Percentiles rank a stretch among this genome's conserved stretches.
phyloP scores from a whole-genome alignment of 1,139 yeast species.

The Pichia sp. region DNA sequence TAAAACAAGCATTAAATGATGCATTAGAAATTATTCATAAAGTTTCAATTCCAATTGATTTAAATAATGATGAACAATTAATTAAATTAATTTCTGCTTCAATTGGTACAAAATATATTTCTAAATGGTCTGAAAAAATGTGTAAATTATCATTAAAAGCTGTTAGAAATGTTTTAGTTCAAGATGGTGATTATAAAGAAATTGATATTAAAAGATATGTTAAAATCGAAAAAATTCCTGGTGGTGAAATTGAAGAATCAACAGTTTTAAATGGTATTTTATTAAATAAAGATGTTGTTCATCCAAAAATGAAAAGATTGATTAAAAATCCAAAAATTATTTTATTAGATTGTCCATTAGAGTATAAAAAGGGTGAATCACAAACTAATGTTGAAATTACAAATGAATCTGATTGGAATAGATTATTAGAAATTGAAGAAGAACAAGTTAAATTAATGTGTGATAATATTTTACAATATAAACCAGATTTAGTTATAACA shows the following conservation, averaged over 20 bases:
- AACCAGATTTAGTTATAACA: slow-evolving; percentile 92
- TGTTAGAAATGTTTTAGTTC: slow-evolving; percentile 72
- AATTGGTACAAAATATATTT: slow-evolving; percentile 92
- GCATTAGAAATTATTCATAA: slow-evolving; percentile 84
- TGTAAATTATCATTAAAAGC: slow-evolving; percentile 84
- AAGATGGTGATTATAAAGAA: slow-evolving; percentile 68
- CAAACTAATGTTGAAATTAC: slow-evolving; percentile 97
- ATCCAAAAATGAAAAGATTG: slow-evolving; percentile 91
- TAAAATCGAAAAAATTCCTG: slow-evolving; percentile 92
- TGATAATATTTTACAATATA: slow-evolving; percentile 75
- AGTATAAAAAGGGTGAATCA: slow-evolving; percentile 97
- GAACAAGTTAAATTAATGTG: slow-evolving; percentile 90
- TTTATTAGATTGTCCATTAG: slow-evolving; percentile 91
- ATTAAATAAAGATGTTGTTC: slow-evolving; percentile 94
- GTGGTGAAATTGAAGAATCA: slow-evolving; percentile 91
- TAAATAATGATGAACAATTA: slow-evolving; percentile 81
- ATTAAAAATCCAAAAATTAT: slow-evolving; percentile 87
- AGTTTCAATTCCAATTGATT: slow-evolving; percentile 81
- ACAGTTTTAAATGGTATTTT: slow-evolving; percentile 86
- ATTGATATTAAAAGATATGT: slow-evolving; percentile 92
- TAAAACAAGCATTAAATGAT: slow-evolving; percentile 85
- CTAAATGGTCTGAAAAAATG: slow-evolving; percentile 90
- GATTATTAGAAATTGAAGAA: slow-evolving; percentile 93
- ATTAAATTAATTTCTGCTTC: slow-evolving; percentile 79
- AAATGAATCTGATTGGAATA: slow-evolving; percentile 94